Conservation (phyloP, 2,329 filamentous ascomycete genomes). For the Sporothrix luriei region DNA sequence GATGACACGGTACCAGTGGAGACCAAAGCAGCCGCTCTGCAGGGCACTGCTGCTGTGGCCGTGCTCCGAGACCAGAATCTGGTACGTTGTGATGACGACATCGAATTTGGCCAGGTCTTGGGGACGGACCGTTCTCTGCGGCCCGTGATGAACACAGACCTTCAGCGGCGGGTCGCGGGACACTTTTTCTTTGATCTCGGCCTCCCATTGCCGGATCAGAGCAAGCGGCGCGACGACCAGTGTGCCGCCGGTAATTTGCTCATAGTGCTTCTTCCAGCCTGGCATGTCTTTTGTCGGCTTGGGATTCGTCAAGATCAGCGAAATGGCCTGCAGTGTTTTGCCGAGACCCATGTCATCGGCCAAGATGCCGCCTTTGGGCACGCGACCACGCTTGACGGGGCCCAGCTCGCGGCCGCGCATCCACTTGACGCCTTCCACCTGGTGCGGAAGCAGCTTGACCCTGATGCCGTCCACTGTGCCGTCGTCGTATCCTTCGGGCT, state of each 20-base stretch:
- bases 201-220: conserved; percentile 95
- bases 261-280: conserved; percentile 68
- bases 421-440: conserved; percentile 92
- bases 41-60: conserved; percentile 66
- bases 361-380: conserved; percentile 90
- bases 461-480: conserved; percentile 73
- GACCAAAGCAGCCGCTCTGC: conserved; percentile 82
- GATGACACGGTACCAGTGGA: conserved; percentile 94
- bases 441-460: conserved; percentile 87
- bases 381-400: conserved; percentile 73
- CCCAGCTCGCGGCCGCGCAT: conserved; percentile 93
- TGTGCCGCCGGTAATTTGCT: conserved; percentile 73
- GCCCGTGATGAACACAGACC: conserved; percentile 89
- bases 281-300: conserved; percentile 63
- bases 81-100: conserved; percentile 95
- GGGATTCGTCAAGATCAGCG: conserved; percentile 80
- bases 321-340: conserved; percentile 93
- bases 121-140: conserved; percentile 76
- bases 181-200: conserved; percentile 85
- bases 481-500: conserved; percentile 48
- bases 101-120: conserved; percentile 82
- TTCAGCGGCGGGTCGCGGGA: conserved; percentile 66
- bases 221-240: conserved; percentile 91
- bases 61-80: conserved; percentile 91
- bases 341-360: conserved; percentile 97